Percentiles rank a stretch among this genome's conserved stretches.
Evolutionary conservation across 108 stramenopile species (phyloP).

Genomic region (Skeletonema marinoi): DNA sequence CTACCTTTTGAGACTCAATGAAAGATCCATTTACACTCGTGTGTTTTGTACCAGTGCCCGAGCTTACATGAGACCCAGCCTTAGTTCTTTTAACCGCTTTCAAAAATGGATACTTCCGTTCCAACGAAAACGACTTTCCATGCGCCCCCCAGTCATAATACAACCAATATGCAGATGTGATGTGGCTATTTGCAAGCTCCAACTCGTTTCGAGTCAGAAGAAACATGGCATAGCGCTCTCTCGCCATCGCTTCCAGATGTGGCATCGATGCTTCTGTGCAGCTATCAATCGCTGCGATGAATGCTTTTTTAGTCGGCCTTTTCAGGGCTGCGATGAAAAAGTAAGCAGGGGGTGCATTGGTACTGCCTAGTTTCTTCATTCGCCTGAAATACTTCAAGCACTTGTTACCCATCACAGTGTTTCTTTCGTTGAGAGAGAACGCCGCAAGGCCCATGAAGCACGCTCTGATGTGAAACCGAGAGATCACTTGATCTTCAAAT

Average conservation of each 20-base stretch:
- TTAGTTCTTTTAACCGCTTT: background rate
- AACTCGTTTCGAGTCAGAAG: background rate
- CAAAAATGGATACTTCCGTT: slow-evolving; percentile 5
- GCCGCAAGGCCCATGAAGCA: slow-evolving; percentile 29
- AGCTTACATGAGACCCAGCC: background rate
- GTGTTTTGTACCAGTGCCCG: too few relatives aligned
- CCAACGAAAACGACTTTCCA: background rate
- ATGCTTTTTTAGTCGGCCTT: slow-evolving; percentile 15
- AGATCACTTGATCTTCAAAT: slow-evolving; percentile 24
- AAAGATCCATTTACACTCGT: too few relatives aligned
- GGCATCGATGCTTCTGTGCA: slow-evolving; percentile 10
- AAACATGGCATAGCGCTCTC: slow-evolving; percentile 37
- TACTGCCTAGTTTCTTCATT: slow-evolving; percentile 17
- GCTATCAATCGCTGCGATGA: slow-evolving; percentile 26
- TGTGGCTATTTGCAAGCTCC: slow-evolving; percentile 4
- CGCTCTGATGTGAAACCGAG: slow-evolving; percentile 23
- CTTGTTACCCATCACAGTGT: background rate
- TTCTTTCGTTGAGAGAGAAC: background rate
- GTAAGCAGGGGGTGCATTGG: slow-evolving; percentile 25
- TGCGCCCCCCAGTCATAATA: slow-evolving; percentile 44
- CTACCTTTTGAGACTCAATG: too few relatives aligned
- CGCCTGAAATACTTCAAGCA: slow-evolving; percentile 26
- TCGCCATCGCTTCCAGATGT: slow-evolving; percentile 44
- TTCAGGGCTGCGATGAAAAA: slow-evolving; percentile 33
- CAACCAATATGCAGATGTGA: slow-evolving; percentile 28